phyloP scores from a whole-genome alignment of 1,139 yeast genomes.

The Yamadazyma conglobata region DNA sequence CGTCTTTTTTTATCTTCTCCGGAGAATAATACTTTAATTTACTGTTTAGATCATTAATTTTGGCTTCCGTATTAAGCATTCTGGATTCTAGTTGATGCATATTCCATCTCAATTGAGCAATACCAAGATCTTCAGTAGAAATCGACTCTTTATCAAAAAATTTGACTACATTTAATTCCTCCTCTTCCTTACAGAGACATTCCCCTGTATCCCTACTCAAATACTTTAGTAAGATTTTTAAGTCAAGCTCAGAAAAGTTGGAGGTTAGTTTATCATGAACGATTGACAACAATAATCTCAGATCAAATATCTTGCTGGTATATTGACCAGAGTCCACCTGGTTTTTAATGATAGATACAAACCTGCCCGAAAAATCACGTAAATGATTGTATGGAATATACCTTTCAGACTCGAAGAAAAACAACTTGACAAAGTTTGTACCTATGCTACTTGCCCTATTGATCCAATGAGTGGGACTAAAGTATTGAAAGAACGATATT shows the following conservation, averaged over 20 bases:
- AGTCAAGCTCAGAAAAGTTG: constrained; percentile 20
- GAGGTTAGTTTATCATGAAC: constrained; percentile 11
- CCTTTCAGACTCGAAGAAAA: constrained; percentile 18
- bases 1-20: constrained; percentile 13
- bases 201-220: constrained; percentile 21
- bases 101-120: constrained; percentile 23
- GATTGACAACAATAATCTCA: constrained; percentile 14
- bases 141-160: constrained; percentile 17
- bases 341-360: constrained; percentile 8
- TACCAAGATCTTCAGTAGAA: constrained; percentile 29
- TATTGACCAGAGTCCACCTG: constrained; percentile 17
- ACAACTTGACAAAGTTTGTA: constrained; percentile 1
- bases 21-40: constrained; percentile 14
- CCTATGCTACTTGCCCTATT: constrained; percentile 4
- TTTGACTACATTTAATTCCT: constrained; percentile 22
- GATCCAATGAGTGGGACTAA: constrained; percentile 22
- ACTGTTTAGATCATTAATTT: constrained; percentile 21
- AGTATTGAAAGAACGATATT: constrained; percentile 12
- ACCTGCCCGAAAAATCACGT: constrained; percentile 14
- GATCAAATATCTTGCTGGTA: constrained; percentile 21
- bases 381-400: constrained; percentile 27
- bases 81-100: constrained; percentile 20
- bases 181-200: constrained; percentile 14
- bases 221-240: constrained; percentile 24
- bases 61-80: constrained; percentile 18